Evolutionary conservation across 352 stramenopile genomes (phyloP), one percentile per base, ranked within the genome.

Genomic region (Blastocystis sp.): DNA sequence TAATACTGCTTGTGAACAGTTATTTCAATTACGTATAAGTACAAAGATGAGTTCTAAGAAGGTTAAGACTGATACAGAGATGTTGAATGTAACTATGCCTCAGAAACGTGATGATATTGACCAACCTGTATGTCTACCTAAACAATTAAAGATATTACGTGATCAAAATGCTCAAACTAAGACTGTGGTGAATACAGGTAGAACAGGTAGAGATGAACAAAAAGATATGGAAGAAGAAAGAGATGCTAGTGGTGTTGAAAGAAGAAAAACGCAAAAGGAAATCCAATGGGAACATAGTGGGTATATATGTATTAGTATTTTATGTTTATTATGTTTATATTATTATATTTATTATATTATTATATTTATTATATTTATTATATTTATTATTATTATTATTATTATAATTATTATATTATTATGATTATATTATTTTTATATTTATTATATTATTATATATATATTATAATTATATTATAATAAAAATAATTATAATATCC

Each of bases 231-330:
- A 41, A 11, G 18, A 39, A 27, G 13, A 37, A 25, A 57, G 58
- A 33, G 68, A 68, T 28, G 55, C 25, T 7, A 67, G 66, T 33
- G 55, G 46, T 13, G 36, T 24, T 1, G 34, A 43, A 5, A 58
- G 45, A 27, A 68, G 67, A 6, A 80, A 78, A 67, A 85, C 77
- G 28, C 78, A 84, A 31, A 73, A 79, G 34, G 77, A 90, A 34
- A 67, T 82, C 37, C 83, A 86, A 80, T 83, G 77, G 78, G 82
- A 90, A 45, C 93, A 94, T 68, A 90, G 91, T 46, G 90, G 90
- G 47, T 82, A 86, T 21, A 89, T 89, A 37, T 84, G 95, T 34
- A 96, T 95, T 80, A 83, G 81, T 49, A 88, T 82, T 57, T 81
- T 96, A 77, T 94, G 93, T 70, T 76, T n/a, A n/a, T n/a, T n/a